Conservation (phyloP, 2,329 filamentous ascomycete genomes). For the Fonsecaea nubica region DNA sequence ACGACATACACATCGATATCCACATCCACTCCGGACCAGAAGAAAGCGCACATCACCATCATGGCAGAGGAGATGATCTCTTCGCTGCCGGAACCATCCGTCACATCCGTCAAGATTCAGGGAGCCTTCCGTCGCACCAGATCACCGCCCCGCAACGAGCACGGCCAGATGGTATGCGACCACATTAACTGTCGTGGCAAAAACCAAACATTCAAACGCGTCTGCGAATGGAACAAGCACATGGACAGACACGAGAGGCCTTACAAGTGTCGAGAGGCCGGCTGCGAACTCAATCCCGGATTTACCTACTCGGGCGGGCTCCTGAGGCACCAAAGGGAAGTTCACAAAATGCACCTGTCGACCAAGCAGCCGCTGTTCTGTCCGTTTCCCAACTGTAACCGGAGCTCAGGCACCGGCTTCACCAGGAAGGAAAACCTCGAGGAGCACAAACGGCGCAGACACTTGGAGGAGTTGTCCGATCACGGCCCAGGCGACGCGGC, state of each 20-base stretch:
- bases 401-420: constrained; percentile 85
- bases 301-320: constrained; percentile 96
- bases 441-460: constrained; percentile 90
- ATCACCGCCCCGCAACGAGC: constrained; percentile 64
- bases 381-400: constrained; percentile 84
- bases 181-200: constrained; percentile 72
- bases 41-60: constrained; percentile 17
- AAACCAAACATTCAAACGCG: constrained; percentile 72
- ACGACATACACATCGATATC: constrained; percentile 14
- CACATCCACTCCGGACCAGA: constrained; percentile 20
- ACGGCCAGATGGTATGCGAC: constrained; percentile 80
- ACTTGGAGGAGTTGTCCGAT: constrained; percentile 49
- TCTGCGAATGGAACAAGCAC: constrained; percentile 97
- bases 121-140: constrained; percentile 27
- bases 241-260: constrained; percentile 98
- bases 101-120: constrained; percentile 9
- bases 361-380: constrained; percentile 82
- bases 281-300: constrained; percentile 87
- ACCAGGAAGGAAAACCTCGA: constrained; percentile 92
- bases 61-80: constrained; percentile 25
- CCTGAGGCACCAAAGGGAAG: constrained; percentile 87
- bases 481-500: constrained; percentile 4
- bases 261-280: constrained; percentile 81
- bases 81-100: constrained; percentile 9
- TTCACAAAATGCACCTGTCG: constrained; percentile 87